Evolutionary conservation across 768 basidiomycete species (phyloP), one percentile per base, ranked within the genome.

Genomic region (Leccinellum rugosiceps): DNA sequence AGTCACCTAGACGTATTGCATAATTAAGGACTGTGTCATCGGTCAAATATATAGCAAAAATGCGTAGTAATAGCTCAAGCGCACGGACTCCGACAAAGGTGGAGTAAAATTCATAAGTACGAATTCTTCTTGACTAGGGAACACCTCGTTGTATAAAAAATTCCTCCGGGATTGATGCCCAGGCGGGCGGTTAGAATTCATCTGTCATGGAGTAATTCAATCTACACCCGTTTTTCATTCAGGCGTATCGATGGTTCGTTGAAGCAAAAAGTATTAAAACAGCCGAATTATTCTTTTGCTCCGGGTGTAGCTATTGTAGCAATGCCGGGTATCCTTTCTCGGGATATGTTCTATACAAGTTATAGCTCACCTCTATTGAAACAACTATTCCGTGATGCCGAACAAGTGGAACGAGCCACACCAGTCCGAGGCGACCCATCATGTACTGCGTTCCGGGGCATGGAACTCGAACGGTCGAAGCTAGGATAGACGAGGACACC

Each of bases 381-480:
- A 53, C 15, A 35, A n/a, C n/a, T n/a, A 53, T 57, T 52, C 32
- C n/a, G 44, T 32, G 26, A 62, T 61, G 65, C 61, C 63, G 61
- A 68, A 59, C 57, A 57, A 43, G 44, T 57, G 43, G 46, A 58
- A 55, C 21, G 64, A 61, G 66, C 62, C 62, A 70, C 69, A 46
- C 59, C 58, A 51, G 53, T 32, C 69, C 65, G 69, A 69, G 56
- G 60, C 34, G 63, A 57, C 19, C 82, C 83, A 83, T 54, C 74
- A 67, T 28, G 76, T 80, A 23, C 75, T 77, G 57, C 80, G 69
- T 68, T 82, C 81, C 19, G 81, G 80, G 58, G 83, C 80, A 67
- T 80, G 77, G 76, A 77, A 80, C n/a, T 65, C 56, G 53, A 85
- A 79, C 28, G n/a, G n/a, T n/a, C n/a, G n/a, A n/a, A n/a, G n/a